Evolutionary conservation across 2,329 filamentous ascomycete species (phyloP).

Genomic region (Diaporthe destruens): DNA sequence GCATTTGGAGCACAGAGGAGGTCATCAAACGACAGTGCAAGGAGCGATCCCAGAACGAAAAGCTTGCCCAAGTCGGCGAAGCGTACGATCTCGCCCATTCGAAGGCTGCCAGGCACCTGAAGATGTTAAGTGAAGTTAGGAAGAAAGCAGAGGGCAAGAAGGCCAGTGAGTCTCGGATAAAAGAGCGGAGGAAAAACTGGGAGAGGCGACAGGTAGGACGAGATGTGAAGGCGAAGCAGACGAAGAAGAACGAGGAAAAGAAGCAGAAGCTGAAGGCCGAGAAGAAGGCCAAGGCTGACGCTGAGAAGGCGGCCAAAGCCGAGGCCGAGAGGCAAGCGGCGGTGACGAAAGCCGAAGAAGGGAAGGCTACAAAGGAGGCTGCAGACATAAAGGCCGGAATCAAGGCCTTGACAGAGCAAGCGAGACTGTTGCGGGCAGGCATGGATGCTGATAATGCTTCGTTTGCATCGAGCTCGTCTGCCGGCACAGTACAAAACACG

Average conservation of each 20-base stretch:
- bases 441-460: conserved; percentile 43
- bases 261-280: conserved; percentile 54
- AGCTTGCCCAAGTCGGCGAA: conserved; percentile 77
- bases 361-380: conserved; percentile 16
- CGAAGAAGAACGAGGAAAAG: conserved; percentile 58
- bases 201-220: conserved; percentile 54
- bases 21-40: conserved; percentile 75
- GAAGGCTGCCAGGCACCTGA: conserved; percentile 59
- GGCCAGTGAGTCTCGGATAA: conserved; percentile 59
- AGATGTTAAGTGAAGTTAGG: conserved; percentile 59
- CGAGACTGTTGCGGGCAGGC: conserved; percentile 7
- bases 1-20: conserved; percentile 69
- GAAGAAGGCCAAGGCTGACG: conserved; percentile 52
- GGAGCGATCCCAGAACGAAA: conserved; percentile 77
- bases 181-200: conserved; percentile 55
- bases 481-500: conserved; percentile 46
- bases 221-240: conserved; percentile 54
- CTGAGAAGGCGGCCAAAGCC: conserved; percentile 44
- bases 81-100: conserved; percentile 79
- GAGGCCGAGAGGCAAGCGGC: conserved; percentile 44
- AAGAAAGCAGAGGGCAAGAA: conserved; percentile 64
- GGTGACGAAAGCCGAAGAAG: conserved; percentile 14
- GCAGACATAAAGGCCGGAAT: background rate
- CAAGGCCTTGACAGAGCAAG: conserved; percentile 9
- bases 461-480: conserved; percentile 41